Evolutionary conservation across 495 filamentous ascomycete genomes (phyloP).

Genomic region (Tuber microsphaerosporum): DNA sequence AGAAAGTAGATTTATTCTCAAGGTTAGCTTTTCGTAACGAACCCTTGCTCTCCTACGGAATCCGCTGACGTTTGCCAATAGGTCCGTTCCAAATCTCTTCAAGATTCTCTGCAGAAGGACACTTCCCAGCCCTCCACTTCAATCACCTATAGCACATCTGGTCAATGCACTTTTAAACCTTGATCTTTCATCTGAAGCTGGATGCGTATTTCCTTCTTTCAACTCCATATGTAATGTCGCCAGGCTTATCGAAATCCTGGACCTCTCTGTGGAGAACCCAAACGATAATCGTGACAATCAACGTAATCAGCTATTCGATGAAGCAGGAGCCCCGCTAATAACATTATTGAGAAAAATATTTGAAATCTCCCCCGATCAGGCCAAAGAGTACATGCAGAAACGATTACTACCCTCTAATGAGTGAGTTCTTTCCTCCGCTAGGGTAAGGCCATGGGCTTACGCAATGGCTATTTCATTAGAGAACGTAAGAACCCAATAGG

Average conservation of each 20-base stretch:
- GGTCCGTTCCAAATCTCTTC: conserved; percentile 62
- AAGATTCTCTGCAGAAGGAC: conserved; percentile 58
- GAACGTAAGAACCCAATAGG: conserved; percentile 78
- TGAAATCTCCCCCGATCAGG: conserved; percentile 60
- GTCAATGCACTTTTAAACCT: conserved; percentile 77
- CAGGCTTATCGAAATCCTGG: conserved; percentile 66
- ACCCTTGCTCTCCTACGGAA: background rate
- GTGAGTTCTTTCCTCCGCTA: conserved; percentile 12
- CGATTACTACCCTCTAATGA: conserved; percentile 67
- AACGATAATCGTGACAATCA: conserved; percentile 40
- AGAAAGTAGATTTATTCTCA: conserved; percentile 33
- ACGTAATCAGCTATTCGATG: conserved; percentile 61
- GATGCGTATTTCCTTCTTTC: conserved; percentile 59
- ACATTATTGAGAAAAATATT: conserved; percentile 65
- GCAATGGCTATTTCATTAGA: conserved; percentile 19
- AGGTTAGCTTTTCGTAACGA: background rate
- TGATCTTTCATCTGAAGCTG: conserved; percentile 49
- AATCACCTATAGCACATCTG: conserved; percentile 56
- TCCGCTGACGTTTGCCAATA: background rate
- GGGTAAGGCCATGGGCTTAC: background rate
- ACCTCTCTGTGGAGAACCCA: conserved; percentile 51
- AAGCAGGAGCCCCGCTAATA: conserved; percentile 60
- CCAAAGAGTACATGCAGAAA: conserved; percentile 56
- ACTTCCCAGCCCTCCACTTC: conserved; percentile 53
- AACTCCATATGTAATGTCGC: conserved; percentile 58